These are phyloP conservation scores for Fusarium dlaminii DNA, from an alignment of 2,329 filamentous ascomycete species.

Conservation along the genomic window DNA sequence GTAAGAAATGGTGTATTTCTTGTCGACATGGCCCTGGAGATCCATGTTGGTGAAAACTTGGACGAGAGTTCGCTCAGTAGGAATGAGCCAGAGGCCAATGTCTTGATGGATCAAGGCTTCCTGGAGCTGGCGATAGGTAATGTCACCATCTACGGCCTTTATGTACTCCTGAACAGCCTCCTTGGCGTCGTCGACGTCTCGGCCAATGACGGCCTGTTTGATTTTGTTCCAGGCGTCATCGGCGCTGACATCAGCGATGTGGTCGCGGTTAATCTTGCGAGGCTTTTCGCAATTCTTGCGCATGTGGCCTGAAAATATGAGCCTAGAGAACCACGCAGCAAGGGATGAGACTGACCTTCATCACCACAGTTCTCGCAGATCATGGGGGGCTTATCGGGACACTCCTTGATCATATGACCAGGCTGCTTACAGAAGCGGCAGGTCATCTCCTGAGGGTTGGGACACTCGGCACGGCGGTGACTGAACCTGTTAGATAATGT, in stretches of 20 bases:
- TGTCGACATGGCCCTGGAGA: slow-evolving; percentile 72
- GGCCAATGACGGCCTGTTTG: slow-evolving; percentile 58
- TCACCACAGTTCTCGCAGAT: slow-evolving; percentile 70
- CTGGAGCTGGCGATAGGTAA: slow-evolving; percentile 71
- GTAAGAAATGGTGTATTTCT: slow-evolving; percentile 71
- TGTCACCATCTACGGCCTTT: slow-evolving; percentile 64
- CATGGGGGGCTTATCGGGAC: slow-evolving; percentile 66
- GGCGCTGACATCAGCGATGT: slow-evolving; percentile 58
- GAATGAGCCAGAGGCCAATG: slow-evolving; percentile 69
- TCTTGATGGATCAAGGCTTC: slow-evolving; percentile 63
- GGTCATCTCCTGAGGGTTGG: slow-evolving; percentile 44
- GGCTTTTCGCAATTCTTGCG: slow-evolving; percentile 66
- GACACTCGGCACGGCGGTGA: slow-evolving; percentile 49
- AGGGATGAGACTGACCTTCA: slow-evolving; percentile 57
- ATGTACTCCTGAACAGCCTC: slow-evolving; percentile 67
- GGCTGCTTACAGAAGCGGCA: slow-evolving; percentile 60
- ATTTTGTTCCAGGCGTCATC: slow-evolving; percentile 70
- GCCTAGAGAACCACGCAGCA: neutral
- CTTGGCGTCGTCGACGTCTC: slow-evolving; percentile 72
- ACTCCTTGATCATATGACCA: slow-evolving; percentile 68
- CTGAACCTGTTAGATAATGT: slow-evolving; percentile 17
- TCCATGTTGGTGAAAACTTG: slow-evolving; percentile 75
- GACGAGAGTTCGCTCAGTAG: slow-evolving; percentile 65
- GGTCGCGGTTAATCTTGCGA: slow-evolving; percentile 65
- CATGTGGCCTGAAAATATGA: slow-evolving; percentile 60